Base-by-base conservation (phyloP, 2,329 filamentous ascomycete genomes). In the Trichoderma asperellum region DNA sequence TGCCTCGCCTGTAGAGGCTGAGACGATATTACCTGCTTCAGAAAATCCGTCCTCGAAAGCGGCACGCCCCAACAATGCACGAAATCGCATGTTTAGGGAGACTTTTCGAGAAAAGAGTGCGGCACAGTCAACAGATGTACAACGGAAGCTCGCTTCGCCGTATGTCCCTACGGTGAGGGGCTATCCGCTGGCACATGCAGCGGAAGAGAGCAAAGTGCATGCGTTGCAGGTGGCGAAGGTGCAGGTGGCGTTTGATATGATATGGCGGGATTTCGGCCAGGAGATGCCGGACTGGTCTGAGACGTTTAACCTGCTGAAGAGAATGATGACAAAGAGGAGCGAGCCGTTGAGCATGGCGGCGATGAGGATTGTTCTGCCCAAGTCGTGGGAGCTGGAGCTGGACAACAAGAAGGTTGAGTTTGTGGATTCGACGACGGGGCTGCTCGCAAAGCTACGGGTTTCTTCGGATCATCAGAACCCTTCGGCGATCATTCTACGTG, bases 271-370 rank as follows among this genome's bases (percentile, higher is more conserved):
- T 14, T 76, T 78, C 65, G 68, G 72, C 1, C 73, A 72, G 43
- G 74, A 72, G 18, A 73, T 77, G 43, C 75, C 79, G 1, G 76
- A 81, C 69, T 86, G 83, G 83, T 78, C 76, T 16, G 71, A 75
- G 6, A 79, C 81, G 12, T 77, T 86, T 52, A 70, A 74, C 10
- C 71, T 79, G 4, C 77, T 86, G 70, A 77, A 77, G 70, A 73
- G 73, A 16, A 78, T 74, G 72, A 84, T 82, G 16, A 75, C 76
- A 11, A 75, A 75, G 65, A 74, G 73, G 70, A 75, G 73, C 37
- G 76, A 76, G n/a, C 74, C 73, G 62, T 72, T 75, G 18, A 75
- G 75, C 56, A 79, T 81, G 75, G 77, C 78, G 24, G 79, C 80
- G 14, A 74, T 81, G 63, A 75, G 78, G 37, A 75, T 82, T 16